Evolutionary conservation across 179 eudicot species (phyloP).

Genomic region (Actinidia arguta): DNA sequence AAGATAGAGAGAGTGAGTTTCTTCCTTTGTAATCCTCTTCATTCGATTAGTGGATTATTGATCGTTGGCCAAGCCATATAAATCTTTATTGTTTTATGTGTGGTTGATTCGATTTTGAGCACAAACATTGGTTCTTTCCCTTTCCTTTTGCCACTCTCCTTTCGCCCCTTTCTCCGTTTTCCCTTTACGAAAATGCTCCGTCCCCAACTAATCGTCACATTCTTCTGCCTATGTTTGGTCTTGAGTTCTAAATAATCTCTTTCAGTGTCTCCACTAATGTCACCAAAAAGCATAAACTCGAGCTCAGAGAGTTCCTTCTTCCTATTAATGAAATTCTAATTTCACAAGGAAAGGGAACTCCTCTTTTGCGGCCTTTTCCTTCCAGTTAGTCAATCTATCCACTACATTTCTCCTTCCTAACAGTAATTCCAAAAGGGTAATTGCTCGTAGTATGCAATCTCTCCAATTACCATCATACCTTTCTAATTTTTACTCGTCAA

Average conservation of each 20-base stretch:
- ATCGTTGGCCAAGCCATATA: no score
- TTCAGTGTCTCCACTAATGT: constrained; percentile 81
- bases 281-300: constrained; percentile 97
- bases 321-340: constrained; percentile 85
- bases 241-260: constrained; percentile 83
- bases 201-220: constrained; percentile 74
- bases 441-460: constrained; percentile 80
- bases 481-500: constrained; percentile 93
- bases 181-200: constrained; percentile 72
- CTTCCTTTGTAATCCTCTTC: no score
- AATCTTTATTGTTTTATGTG: no score
- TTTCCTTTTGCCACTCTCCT: constrained; percentile 48
- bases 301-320: constrained; percentile 89
- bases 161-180: constrained; percentile 44
- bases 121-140: constrained; percentile 98
- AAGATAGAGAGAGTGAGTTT: no score
- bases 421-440: constrained; percentile 79
- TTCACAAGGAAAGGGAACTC: constrained; percentile 88
- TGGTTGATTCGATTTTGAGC: no score
- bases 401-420: constrained; percentile 98
- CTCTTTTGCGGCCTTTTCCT: constrained; percentile 78
- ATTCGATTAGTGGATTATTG: no score
- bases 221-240: constrained; percentile 68
- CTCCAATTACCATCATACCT: constrained; percentile 89
- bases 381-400: constrained; percentile 86